These are phyloP conservation scores for Cupressus sempervirens DNA, from an alignment of 75 land plant species.

Conservation along the genomic window DNA sequence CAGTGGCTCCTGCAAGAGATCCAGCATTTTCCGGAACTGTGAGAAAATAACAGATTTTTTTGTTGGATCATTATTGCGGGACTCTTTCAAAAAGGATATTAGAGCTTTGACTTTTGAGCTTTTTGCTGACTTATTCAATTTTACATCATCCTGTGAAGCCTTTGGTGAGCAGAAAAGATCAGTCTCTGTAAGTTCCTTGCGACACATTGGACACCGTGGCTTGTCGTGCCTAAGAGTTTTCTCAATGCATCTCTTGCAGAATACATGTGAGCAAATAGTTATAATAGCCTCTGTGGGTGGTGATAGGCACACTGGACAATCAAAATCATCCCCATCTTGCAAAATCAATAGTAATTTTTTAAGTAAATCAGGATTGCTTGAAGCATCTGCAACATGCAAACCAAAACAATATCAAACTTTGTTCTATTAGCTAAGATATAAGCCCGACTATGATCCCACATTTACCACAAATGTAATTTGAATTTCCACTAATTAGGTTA, in stretches of 20 bases:
- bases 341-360: constrained; percentile 56
- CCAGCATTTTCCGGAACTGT: constrained; percentile 76
- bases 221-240: constrained; percentile 55
- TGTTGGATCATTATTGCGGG: constrained; percentile 48
- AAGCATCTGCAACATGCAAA: constrained; percentile 48
- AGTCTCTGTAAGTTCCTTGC: constrained; percentile 46
- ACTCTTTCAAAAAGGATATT: constrained; percentile 36
- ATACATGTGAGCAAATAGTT: constrained; percentile 85
- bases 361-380: constrained; percentile 72
- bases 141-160: constrained; percentile 18
- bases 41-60: constrained; percentile 86
- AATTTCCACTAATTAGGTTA: background rate
- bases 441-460: background rate
- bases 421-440: background rate
- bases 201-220: constrained; percentile 81
- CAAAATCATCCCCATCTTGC: constrained; percentile 93
- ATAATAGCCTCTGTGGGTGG: constrained; percentile 74
- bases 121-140: background rate
- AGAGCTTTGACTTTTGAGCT: constrained; percentile 76
- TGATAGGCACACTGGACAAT: constrained; percentile 91
- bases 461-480: background rate
- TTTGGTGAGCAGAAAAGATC: constrained; percentile 67
- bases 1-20: constrained; percentile 59
- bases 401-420: background rate
- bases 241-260: constrained; percentile 77